Evolutionary conservation across 805 yeast species (phyloP).

Genomic region (Starmerella floricola): DNA sequence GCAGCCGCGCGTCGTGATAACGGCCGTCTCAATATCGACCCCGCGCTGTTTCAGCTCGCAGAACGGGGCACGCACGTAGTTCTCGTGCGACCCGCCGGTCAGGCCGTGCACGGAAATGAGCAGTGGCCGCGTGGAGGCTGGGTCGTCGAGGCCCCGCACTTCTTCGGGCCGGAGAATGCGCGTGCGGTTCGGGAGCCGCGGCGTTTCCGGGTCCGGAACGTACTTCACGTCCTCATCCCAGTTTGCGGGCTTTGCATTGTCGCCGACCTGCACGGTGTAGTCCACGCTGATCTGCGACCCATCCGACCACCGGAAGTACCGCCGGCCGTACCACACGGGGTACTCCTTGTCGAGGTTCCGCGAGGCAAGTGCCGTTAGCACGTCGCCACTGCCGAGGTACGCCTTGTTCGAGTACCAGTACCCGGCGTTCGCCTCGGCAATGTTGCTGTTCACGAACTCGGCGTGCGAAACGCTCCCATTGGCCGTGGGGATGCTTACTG

Average conservation of each 20-base stretch:
- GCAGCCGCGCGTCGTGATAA: slow-evolving; percentile 67
- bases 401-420: slow-evolving; percentile 50
- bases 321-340: slow-evolving; percentile 61
- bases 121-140: slow-evolving; percentile 39
- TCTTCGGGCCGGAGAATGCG: slow-evolving; percentile 42
- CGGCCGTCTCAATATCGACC: slow-evolving; percentile 48
- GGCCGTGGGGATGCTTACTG: slow-evolving; percentile 8
- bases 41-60: slow-evolving; percentile 23
- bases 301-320: slow-evolving; percentile 52
- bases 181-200: slow-evolving; percentile 40
- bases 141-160: slow-evolving; percentile 27
- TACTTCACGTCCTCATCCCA: slow-evolving; percentile 26
- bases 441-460: slow-evolving; percentile 28
- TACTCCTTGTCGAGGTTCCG: slow-evolving; percentile 42
- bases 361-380: slow-evolving; percentile 66
- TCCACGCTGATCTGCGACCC: slow-evolving; percentile 68
- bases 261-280: slow-evolving; percentile 39
- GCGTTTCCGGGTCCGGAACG: slow-evolving; percentile 26
- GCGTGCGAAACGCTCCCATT: slow-evolving; percentile 7
- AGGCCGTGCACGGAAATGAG: slow-evolving; percentile 62
- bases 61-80: slow-evolving; percentile 53
- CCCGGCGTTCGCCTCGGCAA: slow-evolving; percentile 39
- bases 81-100: slow-evolving; percentile 77
- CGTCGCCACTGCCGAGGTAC: slow-evolving; percentile 52
- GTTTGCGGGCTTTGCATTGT: slow-evolving; percentile 27